Percentiles rank a stretch among this genome's conserved stretches.
Conservation (phyloP, 2,329 filamentous ascomycete species). For the Helicocarpus griseus region DNA sequence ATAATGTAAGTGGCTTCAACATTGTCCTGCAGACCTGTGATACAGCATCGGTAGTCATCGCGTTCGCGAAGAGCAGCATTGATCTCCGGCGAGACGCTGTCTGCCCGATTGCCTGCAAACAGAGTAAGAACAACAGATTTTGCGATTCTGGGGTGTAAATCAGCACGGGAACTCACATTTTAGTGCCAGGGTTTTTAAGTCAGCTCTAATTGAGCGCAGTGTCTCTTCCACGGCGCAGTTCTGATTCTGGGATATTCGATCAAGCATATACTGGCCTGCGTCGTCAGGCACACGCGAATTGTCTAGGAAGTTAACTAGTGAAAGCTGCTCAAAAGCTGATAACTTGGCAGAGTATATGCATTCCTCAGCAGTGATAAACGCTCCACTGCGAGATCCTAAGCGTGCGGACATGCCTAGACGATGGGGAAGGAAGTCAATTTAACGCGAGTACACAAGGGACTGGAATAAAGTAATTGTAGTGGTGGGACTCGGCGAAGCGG, state of each 20-base stretch:
- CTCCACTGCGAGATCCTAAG: no score
- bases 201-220: background rate
- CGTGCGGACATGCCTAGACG: no score
- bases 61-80: constrained; percentile 1
- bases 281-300: background rate
- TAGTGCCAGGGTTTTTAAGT: background rate
- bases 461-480: no score
- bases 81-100: background rate
- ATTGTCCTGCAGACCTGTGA: background rate
- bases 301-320: background rate
- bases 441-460: no score
- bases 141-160: no score
- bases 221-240: background rate
- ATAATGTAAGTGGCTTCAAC: background rate
- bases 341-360: background rate
- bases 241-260: constrained; percentile 2
- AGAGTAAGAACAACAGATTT: no score
- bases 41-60: background rate
- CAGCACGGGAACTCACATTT: constrained; percentile 5
- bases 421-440: no score
- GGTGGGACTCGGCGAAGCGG: no score
- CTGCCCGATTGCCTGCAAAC: background rate
- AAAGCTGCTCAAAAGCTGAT: background rate
- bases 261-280: background rate
- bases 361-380: background rate